A percentile compares a stretch with the other conserved stretches of the same genome.
These are phyloP conservation scores for Cadophora luteo-olivacea DNA, from an alignment of 2,329 filamentous ascomycete genomes.

Conservation along the genomic window DNA sequence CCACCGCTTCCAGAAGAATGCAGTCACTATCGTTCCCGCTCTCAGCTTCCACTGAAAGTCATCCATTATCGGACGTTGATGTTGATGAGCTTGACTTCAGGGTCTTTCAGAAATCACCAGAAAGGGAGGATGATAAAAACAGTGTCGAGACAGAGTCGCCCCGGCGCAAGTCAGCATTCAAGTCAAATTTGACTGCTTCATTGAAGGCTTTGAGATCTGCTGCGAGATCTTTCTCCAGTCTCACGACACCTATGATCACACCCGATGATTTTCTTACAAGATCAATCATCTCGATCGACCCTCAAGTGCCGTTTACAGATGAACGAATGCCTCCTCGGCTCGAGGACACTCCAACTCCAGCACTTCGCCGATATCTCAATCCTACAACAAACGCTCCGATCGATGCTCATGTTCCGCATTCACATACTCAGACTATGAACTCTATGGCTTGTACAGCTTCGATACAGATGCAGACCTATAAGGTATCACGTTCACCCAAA, in stretches of 20 bases:
- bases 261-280: constrained; percentile 71
- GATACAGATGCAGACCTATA: constrained; percentile 76
- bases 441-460: constrained; percentile 64
- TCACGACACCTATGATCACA: constrained; percentile 68
- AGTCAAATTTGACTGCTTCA: constrained; percentile 73
- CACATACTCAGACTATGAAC: constrained; percentile 45
- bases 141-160: constrained; percentile 26
- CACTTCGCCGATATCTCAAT: constrained; percentile 71
- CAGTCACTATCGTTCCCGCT: constrained; percentile 63
- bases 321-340: constrained; percentile 68
- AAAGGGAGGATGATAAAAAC: constrained; percentile 29
- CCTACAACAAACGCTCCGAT: constrained; percentile 60
- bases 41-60: constrained; percentile 51
- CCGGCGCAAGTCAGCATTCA: constrained; percentile 57
- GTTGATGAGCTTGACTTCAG: constrained; percentile 56
- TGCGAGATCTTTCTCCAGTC: constrained; percentile 66
- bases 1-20: constrained; percentile 53
- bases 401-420: constrained; percentile 47
- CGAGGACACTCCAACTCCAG: constrained; percentile 69
- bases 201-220: constrained; percentile 67
- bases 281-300: constrained; percentile 71
- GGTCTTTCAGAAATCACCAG: constrained; percentile 48
- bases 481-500: constrained; percentile 45
- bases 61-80: constrained; percentile 53
- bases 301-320: constrained; percentile 70